phyloP scores from a whole-genome alignment of 345 rosid species.

The Dovyalis caffra region DNA sequence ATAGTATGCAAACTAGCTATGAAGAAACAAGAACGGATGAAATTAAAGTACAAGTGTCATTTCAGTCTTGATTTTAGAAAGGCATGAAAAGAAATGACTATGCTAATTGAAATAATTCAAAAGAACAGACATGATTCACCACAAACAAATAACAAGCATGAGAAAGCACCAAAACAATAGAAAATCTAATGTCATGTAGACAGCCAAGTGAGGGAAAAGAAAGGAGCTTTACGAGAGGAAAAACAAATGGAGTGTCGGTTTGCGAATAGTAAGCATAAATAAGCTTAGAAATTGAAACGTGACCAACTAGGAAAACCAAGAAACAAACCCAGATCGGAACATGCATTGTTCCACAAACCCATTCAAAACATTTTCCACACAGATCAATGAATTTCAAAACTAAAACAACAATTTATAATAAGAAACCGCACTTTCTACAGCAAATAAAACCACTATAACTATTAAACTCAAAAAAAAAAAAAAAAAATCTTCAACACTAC shows the following conservation, averaged over 20 bases:
- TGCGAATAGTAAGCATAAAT: background rate
- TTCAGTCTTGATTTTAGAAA: background rate
- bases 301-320: background rate
- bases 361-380: background rate
- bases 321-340: conserved; percentile 18
- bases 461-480: background rate
- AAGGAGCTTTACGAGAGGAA: background rate
- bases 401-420: background rate
- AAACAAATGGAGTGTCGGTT: conserved; percentile 1
- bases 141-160: background rate
- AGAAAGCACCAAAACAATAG: background rate
- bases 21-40: background rate
- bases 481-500: background rate
- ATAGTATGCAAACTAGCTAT: background rate
- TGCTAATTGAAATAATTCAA: background rate
- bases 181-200: background rate
- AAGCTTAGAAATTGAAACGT: background rate
- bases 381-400: conserved; percentile 8
- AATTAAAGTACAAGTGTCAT: conserved; percentile 15
- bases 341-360: background rate
- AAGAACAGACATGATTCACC: background rate
- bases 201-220: background rate
- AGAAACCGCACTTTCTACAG: background rate
- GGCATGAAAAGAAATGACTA: background rate
- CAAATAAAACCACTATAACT: background rate